A percentile compares a stretch with the other conserved stretches of the same genome.
These are phyloP conservation scores for Bipolaris gigantea DNA, from an alignment of 2,329 filamentous ascomycete species.

Conservation along the genomic window DNA sequence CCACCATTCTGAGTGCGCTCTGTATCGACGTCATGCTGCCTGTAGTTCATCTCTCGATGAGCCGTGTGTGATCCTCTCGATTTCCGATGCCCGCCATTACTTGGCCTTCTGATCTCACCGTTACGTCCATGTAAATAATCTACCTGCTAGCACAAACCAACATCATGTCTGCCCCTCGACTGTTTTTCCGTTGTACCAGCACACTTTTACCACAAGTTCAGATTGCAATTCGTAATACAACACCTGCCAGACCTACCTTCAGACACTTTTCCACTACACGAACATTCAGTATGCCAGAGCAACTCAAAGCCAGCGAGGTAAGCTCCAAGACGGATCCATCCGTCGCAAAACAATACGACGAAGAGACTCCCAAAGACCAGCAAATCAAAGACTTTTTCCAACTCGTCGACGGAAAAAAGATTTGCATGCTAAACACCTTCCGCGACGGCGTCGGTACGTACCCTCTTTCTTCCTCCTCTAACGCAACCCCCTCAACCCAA, in stretches of 20 bases:
- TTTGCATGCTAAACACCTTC: conserved; percentile 49
- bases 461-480: neutral
- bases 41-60: conserved; percentile 3
- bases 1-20: conserved; percentile 11
- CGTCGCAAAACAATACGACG: conserved; percentile 55
- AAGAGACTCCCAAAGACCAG: conserved; percentile 46
- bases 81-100: conserved; percentile 3
- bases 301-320: conserved; percentile 46
- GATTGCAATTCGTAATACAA: conserved; percentile 1
- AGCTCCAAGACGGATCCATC: conserved; percentile 51
- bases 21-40: conserved; percentile 26
- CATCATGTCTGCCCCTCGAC: conserved; percentile 19
- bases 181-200: conserved; percentile 21
- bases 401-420: conserved; percentile 51
- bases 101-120: conserved; percentile 23
- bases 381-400: conserved; percentile 54
- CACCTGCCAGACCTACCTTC: neutral
- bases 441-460: conserved; percentile 45
- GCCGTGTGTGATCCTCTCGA: conserved; percentile 4
- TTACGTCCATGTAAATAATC: conserved; percentile 18
- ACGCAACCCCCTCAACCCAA: too few relatives aligned
- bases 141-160: neutral
- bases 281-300: conserved; percentile 50
- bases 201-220: conserved; percentile 3
- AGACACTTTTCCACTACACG: conserved; percentile 24